Evolutionary conservation across 768 basidiomycete species (phyloP).

Genomic region (Solioccasus polychromus): DNA sequence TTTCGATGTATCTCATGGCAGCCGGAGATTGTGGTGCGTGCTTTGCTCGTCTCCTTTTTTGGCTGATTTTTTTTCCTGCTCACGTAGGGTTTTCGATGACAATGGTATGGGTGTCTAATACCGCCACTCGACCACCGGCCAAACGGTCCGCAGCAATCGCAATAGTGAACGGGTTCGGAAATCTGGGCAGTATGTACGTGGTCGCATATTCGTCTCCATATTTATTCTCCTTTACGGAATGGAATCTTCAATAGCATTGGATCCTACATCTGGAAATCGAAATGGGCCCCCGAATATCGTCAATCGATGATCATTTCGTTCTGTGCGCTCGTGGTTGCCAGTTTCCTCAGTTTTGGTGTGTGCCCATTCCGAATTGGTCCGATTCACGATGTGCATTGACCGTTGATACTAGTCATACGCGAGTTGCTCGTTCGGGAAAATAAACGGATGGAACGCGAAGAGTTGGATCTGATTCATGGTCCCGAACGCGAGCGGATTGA

Average conservation of each 20-base stretch:
- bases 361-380: not conserved
- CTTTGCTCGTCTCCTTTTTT: not conserved
- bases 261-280: slow-evolving; percentile 58
- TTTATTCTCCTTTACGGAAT: not conserved
- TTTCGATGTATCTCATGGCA: slow-evolving; percentile 65
- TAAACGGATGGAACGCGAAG: slow-evolving; percentile 46
- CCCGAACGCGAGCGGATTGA: slow-evolving; percentile 49
- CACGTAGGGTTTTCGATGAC: slow-evolving; percentile 40
- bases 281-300: slow-evolving; percentile 61
- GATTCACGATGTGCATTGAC: not conserved
- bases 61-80: not conserved
- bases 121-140: slow-evolving; percentile 58
- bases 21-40: slow-evolving; percentile 44
- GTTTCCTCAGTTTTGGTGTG: slow-evolving; percentile 35
- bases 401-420: slow-evolving; percentile 45
- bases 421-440: slow-evolving; percentile 47
- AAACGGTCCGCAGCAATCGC: slow-evolving; percentile 54
- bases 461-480: slow-evolving; percentile 42
- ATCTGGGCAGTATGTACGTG: slow-evolving; percentile 55
- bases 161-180: slow-evolving; percentile 59
- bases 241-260: slow-evolving; percentile 43
- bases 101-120: slow-evolving; percentile 62
- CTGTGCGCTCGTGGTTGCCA: slow-evolving; percentile 32
- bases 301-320: slow-evolving; percentile 57
- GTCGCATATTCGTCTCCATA: not conserved